phyloP scores from a whole-genome alignment of 768 basidiomycete genomes.

The Auriculariales sp. region DNA sequence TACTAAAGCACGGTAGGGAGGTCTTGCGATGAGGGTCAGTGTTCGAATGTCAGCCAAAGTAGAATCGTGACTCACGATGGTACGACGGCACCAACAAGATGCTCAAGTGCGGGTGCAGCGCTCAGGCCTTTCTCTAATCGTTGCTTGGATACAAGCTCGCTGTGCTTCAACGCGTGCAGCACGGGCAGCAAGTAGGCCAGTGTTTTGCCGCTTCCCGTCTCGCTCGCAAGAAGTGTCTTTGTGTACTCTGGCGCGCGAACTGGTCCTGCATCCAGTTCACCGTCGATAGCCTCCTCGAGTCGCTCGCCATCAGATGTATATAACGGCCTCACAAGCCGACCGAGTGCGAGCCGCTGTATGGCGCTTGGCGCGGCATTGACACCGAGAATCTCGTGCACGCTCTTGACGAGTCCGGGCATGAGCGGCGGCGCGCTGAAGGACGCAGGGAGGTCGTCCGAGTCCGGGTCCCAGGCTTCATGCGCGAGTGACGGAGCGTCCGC shows the following conservation, averaged over 20 bases:
- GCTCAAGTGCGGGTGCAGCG: background rate
- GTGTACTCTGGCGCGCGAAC: no score
- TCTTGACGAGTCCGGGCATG: constrained; percentile 44
- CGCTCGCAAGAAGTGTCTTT: constrained; percentile 66
- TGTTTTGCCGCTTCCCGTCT: constrained; percentile 87
- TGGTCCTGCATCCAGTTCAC: constrained; percentile 11
- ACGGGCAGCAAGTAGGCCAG: constrained; percentile 81
- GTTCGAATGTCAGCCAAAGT: background rate
- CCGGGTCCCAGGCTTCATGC: background rate
- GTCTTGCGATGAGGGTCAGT: constrained; percentile 5
- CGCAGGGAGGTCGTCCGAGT: background rate
- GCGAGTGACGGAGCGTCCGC: background rate
- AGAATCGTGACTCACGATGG: background rate
- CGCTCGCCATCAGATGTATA: background rate
- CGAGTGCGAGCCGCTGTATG: constrained; percentile 64
- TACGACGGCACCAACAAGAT: background rate
- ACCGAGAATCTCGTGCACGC: constrained; percentile 45
- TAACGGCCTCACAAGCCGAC: constrained; percentile 35
- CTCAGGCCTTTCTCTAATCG: background rate
- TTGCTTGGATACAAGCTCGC: constrained; percentile 27
- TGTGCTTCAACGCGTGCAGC: constrained; percentile 59
- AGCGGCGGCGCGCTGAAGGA: constrained; percentile 57
- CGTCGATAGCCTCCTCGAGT: background rate
- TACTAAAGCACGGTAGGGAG: constrained; percentile 24
- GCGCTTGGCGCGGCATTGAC: constrained; percentile 45